Conservation (phyloP, 2,329 filamentous ascomycete genomes). For the Monilinia aucupariae region DNA sequence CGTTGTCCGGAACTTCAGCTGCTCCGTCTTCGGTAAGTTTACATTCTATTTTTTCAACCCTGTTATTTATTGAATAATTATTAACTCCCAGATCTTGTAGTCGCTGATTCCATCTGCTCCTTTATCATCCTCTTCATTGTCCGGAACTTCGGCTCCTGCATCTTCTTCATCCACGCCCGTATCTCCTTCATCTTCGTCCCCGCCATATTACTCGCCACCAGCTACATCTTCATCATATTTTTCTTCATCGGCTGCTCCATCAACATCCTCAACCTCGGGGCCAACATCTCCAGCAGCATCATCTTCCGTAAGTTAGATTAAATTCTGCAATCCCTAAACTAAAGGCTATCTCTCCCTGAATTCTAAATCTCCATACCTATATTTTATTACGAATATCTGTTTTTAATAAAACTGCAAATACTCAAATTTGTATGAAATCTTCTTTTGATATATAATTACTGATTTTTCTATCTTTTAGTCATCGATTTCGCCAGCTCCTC, state of each 20-base stretch:
- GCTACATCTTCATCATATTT: neutral
- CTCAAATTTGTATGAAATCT: neutral
- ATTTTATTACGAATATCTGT: rapidly evolving
- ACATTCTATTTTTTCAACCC: neutral
- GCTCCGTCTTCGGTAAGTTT: neutral
- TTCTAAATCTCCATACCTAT: neutral
- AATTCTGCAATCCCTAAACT: neutral
- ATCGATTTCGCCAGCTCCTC: neutral
- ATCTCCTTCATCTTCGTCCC: neutral
- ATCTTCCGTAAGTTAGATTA: neutral
- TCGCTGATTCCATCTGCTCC: neutral
- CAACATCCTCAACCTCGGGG: neutral
- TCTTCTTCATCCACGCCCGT: neutral
- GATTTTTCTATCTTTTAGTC: neutral
- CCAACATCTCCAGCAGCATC: neutral
- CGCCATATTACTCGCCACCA: neutral
- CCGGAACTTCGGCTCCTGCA: neutral
- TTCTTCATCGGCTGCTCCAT: neutral
- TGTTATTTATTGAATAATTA: neutral
- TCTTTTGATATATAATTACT: neutral
- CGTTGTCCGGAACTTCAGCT: neutral
- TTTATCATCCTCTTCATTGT: neutral
- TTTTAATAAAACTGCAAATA: neutral
- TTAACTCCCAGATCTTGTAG: neutral
- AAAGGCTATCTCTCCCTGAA: rapidly evolving